These are phyloP conservation scores for Immersiella caudata DNA, from an alignment of 495 filamentous ascomycete species.

Conservation along the genomic window DNA sequence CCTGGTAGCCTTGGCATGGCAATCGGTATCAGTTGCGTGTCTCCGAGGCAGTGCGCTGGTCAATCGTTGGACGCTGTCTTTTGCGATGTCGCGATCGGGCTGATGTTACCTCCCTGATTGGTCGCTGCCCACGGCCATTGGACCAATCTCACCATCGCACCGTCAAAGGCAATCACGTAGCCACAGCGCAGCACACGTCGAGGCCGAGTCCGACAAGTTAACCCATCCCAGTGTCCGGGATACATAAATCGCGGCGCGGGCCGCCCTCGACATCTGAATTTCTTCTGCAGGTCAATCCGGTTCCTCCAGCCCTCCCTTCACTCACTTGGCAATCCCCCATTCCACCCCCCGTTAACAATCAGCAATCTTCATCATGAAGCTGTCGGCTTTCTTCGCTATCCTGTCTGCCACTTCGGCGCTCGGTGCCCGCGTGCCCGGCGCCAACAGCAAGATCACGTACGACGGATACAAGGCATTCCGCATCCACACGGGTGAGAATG, in stretches of 20 bases:
- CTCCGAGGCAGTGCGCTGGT: neutral
- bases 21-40: neutral
- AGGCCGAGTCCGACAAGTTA: too few relatives aligned
- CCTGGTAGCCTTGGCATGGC: neutral
- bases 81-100: neutral
- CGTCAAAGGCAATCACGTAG: neutral
- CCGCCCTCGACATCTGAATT: neutral
- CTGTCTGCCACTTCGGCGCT: conserved; percentile 26
- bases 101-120: neutral
- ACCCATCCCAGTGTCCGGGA: neutral
- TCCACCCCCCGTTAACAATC: too few relatives aligned
- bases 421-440: conserved; percentile 22
- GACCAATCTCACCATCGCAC: neutral
- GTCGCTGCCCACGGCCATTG: neutral
- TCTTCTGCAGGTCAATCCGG: neutral
- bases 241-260: neutral
- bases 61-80: neutral
- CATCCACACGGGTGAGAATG: conserved; percentile 30
- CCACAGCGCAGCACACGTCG: too few relatives aligned
- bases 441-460: conserved; percentile 32
- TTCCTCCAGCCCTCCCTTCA: neutral
- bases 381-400: conserved; percentile 5
- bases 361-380: conserved; percentile 20
- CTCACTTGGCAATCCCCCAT: too few relatives aligned
- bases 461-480: conserved; percentile 39